Conservation (phyloP, 2,329 filamentous ascomycete genomes). For the Pseudocercospora fijiensis region DNA sequence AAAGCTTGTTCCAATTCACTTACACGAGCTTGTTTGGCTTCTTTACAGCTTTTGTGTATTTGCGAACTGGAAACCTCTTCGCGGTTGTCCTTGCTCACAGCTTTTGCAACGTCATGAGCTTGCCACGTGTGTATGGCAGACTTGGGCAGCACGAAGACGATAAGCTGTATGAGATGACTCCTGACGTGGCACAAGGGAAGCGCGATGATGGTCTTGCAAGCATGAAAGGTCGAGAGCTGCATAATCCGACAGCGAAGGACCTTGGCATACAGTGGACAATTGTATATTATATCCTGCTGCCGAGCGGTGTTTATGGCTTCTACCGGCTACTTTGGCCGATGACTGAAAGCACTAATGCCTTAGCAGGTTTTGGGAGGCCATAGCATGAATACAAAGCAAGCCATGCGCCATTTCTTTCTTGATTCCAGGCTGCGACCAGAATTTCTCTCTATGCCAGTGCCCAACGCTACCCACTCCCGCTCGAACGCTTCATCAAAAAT, state of each 20-base stretch:
- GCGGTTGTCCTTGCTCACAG: slow-evolving; percentile 74
- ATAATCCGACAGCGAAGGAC: slow-evolving; percentile 35
- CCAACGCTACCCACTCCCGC: neutral
- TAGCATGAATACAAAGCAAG: neutral
- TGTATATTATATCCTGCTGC: slow-evolving; percentile 74
- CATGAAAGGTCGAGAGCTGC: slow-evolving; percentile 12
- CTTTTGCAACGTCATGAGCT: slow-evolving; percentile 90
- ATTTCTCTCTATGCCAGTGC: neutral
- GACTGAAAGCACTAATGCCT: slow-evolving; percentile 62
- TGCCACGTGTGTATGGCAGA: slow-evolving; percentile 81
- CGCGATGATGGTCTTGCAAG: slow-evolving; percentile 24
- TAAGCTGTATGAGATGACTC: slow-evolving; percentile 27
- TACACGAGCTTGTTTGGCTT: slow-evolving; percentile 94
- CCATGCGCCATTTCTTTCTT: neutral
- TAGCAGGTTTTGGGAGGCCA: slow-evolving; percentile 37
- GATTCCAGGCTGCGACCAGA: neutral
- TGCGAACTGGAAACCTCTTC: slow-evolving; percentile 79
- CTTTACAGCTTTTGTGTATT: slow-evolving; percentile 83
- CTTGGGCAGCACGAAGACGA: slow-evolving; percentile 56
- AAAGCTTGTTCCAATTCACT: slow-evolving; percentile 77
- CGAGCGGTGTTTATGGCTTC: slow-evolving; percentile 70
- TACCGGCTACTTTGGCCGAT: slow-evolving; percentile 68
- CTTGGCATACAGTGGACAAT: slow-evolving; percentile 64
- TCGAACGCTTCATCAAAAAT: neutral
- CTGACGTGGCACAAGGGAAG: slow-evolving; percentile 35